These are phyloP conservation scores for Verticillium isaacii DNA, from an alignment of 2,329 filamentous ascomycete species.

Conservation along the genomic window DNA sequence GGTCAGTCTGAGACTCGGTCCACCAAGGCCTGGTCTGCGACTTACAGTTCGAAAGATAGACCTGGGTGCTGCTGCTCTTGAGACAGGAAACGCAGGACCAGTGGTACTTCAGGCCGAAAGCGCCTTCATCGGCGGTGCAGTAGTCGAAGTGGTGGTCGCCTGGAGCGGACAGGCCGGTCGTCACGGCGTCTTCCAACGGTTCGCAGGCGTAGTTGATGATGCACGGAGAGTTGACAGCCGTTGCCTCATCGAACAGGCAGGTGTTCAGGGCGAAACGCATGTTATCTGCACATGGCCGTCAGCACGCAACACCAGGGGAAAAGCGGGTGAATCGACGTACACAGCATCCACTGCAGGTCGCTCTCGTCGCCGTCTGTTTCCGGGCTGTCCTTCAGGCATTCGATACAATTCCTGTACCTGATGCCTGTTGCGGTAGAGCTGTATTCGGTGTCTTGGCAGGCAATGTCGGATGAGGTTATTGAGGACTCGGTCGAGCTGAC, in stretches of 20 bases:
- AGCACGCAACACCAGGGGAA: too few relatives aligned
- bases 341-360: conserved; percentile 41
- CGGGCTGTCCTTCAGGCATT: conserved; percentile 42
- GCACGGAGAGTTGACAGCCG: conserved; percentile 35
- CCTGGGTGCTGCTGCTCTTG: conserved; percentile 30
- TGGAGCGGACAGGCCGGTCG: conserved; percentile 22
- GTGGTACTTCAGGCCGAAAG: conserved; percentile 24
- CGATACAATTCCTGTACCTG: conserved; percentile 41
- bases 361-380: conserved; percentile 30
- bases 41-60: conserved; percentile 46
- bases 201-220: conserved; percentile 34
- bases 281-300: conserved; percentile 29
- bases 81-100: conserved; percentile 38
- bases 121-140: conserved; percentile 31
- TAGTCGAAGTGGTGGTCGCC: conserved; percentile 29
- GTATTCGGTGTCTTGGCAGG: conserved; percentile 38
- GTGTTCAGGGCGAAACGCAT: conserved; percentile 41
- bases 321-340: conserved; percentile 25
- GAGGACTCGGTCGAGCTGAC: conserved; percentile 27
- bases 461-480: conserved; percentile 41
- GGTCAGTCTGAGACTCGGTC: conserved; percentile 5
- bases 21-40: too few relatives aligned
- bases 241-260: conserved; percentile 35
- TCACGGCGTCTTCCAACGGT: conserved; percentile 31
- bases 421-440: conserved; percentile 29